phyloP scores from a whole-genome alignment of 2,329 filamentous ascomycete genomes.

The Biscogniauxia mediterranea region DNA sequence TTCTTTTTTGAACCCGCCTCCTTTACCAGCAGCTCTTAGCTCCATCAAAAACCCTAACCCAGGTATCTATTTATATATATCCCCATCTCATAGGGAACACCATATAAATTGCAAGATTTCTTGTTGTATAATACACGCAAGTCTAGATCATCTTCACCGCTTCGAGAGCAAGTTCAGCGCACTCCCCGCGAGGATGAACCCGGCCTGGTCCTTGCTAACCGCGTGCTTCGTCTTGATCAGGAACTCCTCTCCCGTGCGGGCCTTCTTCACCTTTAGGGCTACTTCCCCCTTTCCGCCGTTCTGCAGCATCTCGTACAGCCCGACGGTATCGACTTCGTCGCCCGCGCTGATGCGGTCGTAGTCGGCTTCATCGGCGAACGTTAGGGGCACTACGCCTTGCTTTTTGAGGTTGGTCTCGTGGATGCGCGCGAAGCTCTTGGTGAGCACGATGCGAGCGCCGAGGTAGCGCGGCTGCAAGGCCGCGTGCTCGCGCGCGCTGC shows the following conservation, averaged over 20 bases:
- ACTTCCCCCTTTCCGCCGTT: slow-evolving; percentile 78
- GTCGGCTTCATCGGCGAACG: slow-evolving; percentile 83
- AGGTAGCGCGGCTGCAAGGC: slow-evolving; percentile 89
- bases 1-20: too few relatives aligned
- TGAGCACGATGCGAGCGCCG: slow-evolving; percentile 77
- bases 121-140: too few relatives aligned
- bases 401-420: slow-evolving; percentile 97
- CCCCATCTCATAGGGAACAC: too few relatives aligned
- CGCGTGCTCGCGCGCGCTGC: slow-evolving; percentile 84
- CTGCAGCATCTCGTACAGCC: slow-evolving; percentile 76
- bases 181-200: slow-evolving; percentile 89
- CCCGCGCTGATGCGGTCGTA: slow-evolving; percentile 82
- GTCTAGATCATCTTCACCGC: slow-evolving; percentile 24
- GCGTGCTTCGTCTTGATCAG: slow-evolving; percentile 80
- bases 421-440: slow-evolving; percentile 87
- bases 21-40: too few relatives aligned
- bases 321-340: slow-evolving; percentile 79
- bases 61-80: too few relatives aligned
- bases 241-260: slow-evolving; percentile 60
- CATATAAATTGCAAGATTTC: too few relatives aligned
- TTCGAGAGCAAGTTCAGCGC: slow-evolving; percentile 87
- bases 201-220: slow-evolving; percentile 84
- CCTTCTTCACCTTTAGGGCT: slow-evolving; percentile 63
- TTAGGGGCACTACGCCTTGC: slow-evolving; percentile 93
- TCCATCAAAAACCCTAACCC: too few relatives aligned